Base-by-base conservation (phyloP, 148 eudicot species). In the Vaccinium corymbosum region DNA sequence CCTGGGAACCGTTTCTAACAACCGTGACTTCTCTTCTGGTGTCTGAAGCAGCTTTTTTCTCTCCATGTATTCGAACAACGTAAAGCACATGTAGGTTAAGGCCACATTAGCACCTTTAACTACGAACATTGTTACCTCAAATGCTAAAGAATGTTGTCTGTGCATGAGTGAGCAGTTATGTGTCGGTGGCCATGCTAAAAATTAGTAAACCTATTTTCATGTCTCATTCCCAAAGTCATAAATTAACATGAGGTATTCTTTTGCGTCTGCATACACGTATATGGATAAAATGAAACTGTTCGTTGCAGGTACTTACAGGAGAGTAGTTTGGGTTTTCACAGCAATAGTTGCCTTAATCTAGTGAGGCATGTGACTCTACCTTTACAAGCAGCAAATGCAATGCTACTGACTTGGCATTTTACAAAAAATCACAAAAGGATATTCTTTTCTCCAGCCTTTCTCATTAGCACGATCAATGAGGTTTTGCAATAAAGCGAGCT, bases 401-500 rank as follows among this genome's bases (percentile, higher is more conserved):
- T 3, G 27, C 49, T 7, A 32, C 76, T 49, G 46, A 77, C 22
- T 73, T 38, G 4, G 42, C 50, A n/a, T 35, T 42, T 25, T 22
- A 76, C 6, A 19, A 61, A n/a, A 72, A 25, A 66, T 19, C 49
- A 86, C 17, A 48, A 48, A 90, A 90, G 94, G 94, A 92, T 93
- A 92, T 93, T 89, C 87, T 84, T 35, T 84, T 89, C 93, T 87
- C 81, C 93, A 81, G 78, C 94, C 97, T 88, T 92, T 93, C 88
- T 93, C 97, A 90, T 92, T 92, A 56, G 94, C 94, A 35, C 62
- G 88, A 85, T 93, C 97, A 85, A 93, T 93, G 85, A 90, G 93
- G 83, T 85, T 81, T 82, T 86, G 88, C 81, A 93, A 79, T 52
- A 82, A 48, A 53, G 80, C 81, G 74, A 93, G 86, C 84, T 92